phyloP scores from a whole-genome alignment of 352 stramenopile species.

The Globisporangium lucens region DNA sequence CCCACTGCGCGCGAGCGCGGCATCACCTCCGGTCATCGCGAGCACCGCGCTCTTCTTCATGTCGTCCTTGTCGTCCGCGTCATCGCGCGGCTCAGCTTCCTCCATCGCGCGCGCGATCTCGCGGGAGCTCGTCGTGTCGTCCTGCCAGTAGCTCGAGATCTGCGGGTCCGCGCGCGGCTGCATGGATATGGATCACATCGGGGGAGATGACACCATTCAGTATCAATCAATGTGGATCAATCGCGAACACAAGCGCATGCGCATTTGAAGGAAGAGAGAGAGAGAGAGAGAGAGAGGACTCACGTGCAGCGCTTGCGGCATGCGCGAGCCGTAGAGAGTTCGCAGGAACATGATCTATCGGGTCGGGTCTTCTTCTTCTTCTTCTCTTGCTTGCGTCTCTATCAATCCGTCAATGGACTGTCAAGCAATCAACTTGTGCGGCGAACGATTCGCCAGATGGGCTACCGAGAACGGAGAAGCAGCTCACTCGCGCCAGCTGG shows the following conservation, averaged over 20 bases:
- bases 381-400: background rate
- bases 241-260: background rate
- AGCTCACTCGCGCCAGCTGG: background rate
- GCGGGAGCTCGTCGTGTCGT: slow-evolving; percentile 64
- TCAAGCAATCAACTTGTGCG: background rate
- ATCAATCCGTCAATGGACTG: background rate
- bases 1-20: slow-evolving; percentile 10
- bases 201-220: background rate
- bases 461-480: background rate
- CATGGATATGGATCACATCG: background rate
- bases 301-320: slow-evolving; percentile 76
- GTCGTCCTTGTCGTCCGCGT: slow-evolving; percentile 26
- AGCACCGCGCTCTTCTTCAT: slow-evolving; percentile 49
- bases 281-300: slow-evolving; percentile 10
- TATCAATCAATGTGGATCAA: background rate
- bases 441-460: slow-evolving; percentile 1
- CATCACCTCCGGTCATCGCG: slow-evolving; percentile 23
- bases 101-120: slow-evolving; percentile 65
- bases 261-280: background rate
- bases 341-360: slow-evolving; percentile 64
- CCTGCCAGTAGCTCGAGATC: slow-evolving; percentile 71
- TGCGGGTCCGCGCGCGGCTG: slow-evolving; percentile 68
- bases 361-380: background rate
- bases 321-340: slow-evolving; percentile 69
- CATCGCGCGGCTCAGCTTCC: slow-evolving; percentile 34